phyloP scores from a whole-genome alignment of 768 basidiomycete genomes.

The Macrocybe gigantea region DNA sequence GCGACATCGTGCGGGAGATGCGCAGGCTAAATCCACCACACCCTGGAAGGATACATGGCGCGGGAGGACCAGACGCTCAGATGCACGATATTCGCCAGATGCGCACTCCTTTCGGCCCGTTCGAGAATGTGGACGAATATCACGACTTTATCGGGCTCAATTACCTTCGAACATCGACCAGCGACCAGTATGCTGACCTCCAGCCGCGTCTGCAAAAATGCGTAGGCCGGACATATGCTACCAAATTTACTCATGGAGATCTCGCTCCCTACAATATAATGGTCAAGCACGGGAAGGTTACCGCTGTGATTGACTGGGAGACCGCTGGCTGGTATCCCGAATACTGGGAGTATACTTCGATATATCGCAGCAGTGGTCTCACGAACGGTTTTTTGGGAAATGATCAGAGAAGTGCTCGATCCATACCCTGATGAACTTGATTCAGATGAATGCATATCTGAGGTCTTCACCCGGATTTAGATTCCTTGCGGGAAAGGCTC shows the following conservation, averaged over 20 bases:
- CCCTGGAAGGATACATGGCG: neutral
- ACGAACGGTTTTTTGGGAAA: too few relatives aligned
- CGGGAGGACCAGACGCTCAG: too few relatives aligned
- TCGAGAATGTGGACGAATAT: neutral
- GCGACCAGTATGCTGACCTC: constrained; percentile 2
- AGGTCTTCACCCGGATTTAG: too few relatives aligned
- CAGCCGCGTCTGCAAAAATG: constrained; percentile 3
- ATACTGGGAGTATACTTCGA: neutral
- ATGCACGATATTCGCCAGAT: too few relatives aligned
- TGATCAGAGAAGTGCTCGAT: too few relatives aligned
- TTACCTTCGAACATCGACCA: neutral
- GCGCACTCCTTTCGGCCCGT: too few relatives aligned
- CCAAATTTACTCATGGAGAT: constrained; percentile 10
- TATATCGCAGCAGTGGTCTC: too few relatives aligned
- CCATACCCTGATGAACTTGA: too few relatives aligned
- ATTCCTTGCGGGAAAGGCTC: too few relatives aligned
- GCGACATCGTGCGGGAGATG: constrained; percentile 9
- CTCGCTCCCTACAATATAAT: neutral
- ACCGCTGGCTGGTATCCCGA: constrained; percentile 1
- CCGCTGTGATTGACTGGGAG: constrained; percentile 1
- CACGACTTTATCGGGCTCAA: neutral
- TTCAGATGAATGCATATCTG: too few relatives aligned
- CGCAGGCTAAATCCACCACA: constrained; percentile 8
- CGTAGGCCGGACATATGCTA: constrained; percentile 3
- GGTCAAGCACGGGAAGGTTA: constrained; percentile 1